Evolutionary conservation across 1,139 yeast species (phyloP).

Genomic region (Hansenula lynferdii): DNA sequence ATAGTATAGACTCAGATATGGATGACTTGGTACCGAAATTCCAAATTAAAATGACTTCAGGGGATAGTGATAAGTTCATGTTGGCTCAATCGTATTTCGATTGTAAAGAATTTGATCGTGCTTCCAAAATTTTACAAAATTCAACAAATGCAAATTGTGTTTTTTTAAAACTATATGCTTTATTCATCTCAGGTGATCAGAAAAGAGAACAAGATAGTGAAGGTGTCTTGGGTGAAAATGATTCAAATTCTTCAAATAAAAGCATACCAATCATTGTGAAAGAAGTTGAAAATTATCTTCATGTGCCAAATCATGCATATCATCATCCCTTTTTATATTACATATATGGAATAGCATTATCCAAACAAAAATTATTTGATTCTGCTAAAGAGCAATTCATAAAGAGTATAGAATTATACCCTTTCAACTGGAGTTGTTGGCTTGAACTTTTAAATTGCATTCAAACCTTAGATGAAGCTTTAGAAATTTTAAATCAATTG

Average conservation of each 20-base stretch:
- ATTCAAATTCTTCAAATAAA: constrained; percentile 28
- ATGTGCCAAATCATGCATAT: not conserved
- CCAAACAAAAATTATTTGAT: constrained; percentile 53
- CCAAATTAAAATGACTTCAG: constrained; percentile 6
- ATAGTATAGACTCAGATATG: constrained; percentile 1
- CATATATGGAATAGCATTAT: constrained; percentile 60
- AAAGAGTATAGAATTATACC: constrained; percentile 53
- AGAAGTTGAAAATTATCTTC: constrained; percentile 37
- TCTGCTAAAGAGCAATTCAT: constrained; percentile 58
- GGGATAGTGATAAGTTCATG: constrained; percentile 41
- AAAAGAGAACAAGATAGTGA: constrained; percentile 69
- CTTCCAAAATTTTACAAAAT: constrained; percentile 52
- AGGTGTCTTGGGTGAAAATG: constrained; percentile 49
- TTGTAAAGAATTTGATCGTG: constrained; percentile 82
- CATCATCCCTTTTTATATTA: constrained; percentile 60
- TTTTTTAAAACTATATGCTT: constrained; percentile 66
- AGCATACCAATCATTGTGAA: constrained; percentile 29
- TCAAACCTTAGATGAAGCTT: constrained; percentile 58
- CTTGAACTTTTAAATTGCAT: constrained; percentile 69
- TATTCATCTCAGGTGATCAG: constrained; percentile 70
- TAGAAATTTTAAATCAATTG: constrained; percentile 39
- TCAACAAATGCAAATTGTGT: constrained; percentile 50
- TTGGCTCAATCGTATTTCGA: constrained; percentile 76
- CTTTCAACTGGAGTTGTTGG: constrained; percentile 96
- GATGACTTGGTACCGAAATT: constrained; percentile 4